These are phyloP conservation scores for Ophiocordyceps sinensis DNA, from an alignment of 2,329 filamentous ascomycete genomes.

Conservation along the genomic window DNA sequence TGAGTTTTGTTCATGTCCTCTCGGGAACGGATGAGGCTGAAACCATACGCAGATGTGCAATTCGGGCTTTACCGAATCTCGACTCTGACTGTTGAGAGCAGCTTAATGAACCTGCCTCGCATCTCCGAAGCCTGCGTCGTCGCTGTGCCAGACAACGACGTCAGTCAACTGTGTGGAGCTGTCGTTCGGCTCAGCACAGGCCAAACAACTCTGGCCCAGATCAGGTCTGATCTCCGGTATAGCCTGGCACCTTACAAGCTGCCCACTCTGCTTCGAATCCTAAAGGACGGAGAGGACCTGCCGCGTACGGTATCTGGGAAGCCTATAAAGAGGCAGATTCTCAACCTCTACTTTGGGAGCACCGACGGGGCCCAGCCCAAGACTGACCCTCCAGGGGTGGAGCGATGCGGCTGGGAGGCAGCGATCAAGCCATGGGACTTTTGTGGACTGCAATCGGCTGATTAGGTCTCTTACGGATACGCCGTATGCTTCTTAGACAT, in stretches of 20 bases:
- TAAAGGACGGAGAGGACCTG: conserved; percentile 5
- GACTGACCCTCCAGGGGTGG: no score
- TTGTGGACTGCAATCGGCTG: no score
- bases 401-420: no score
- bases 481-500: no score
- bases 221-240: conserved; percentile 5
- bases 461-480: no score
- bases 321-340: conserved; percentile 4
- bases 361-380: no score
- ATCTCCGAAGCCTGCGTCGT: conserved; percentile 8
- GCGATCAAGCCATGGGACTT: no score
- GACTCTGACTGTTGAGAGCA: conserved; percentile 6
- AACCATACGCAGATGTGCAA: conserved; percentile 1
- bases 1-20: conserved; percentile 1
- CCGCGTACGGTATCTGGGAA: conserved; percentile 6
- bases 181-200: conserved; percentile 4
- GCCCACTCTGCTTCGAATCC: conserved; percentile 6
- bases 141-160: conserved; percentile 8
- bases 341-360: no score
- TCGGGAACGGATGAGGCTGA: not conserved
- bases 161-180: conserved; percentile 7
- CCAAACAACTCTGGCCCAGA: conserved; percentile 1
- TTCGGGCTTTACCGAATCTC: conserved; percentile 5
- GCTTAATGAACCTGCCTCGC: conserved; percentile 6
- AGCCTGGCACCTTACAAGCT: conserved; percentile 5